Evolutionary conservation across 345 rosid genomes (phyloP).

Genomic region (Zanthoxylum bungeanum): DNA sequence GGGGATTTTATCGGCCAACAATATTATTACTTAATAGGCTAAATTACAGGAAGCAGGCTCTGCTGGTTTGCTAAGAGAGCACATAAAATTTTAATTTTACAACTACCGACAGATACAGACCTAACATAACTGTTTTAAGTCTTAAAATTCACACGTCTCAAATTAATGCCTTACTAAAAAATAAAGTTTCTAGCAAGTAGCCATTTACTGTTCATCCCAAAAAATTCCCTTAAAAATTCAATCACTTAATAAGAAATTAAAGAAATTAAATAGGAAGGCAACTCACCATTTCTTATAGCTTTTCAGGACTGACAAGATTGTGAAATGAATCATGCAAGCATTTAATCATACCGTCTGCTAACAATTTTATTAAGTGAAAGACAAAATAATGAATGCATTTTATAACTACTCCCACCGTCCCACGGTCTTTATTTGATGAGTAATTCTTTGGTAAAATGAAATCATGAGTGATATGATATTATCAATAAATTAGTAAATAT

Average conservation of each 20-base stretch:
- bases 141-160: neutral
- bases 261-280: neutral
- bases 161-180: neutral
- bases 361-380: neutral
- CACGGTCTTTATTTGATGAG: too few species aligned
- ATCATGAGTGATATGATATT: too few species aligned
- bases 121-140: neutral
- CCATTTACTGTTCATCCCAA: neutral
- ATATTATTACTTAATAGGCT: too few species aligned
- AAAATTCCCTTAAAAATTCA: neutral
- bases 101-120: neutral
- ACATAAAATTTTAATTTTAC: neutral
- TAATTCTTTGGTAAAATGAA: too few species aligned
- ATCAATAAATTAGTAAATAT: too few species aligned
- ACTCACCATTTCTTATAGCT: neutral
- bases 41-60: too few species aligned
- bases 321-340: constrained; percentile 2
- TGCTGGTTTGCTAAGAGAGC: neutral
- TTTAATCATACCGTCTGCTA: neutral
- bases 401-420: too few species aligned
- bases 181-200: neutral
- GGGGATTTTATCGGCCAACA: too few species aligned
- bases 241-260: neutral
- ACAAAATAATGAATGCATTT: neutral
- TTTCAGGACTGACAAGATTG: neutral